phyloP scores from a whole-genome alignment of 768 basidiomycete genomes.

The Tulasnella sp. region DNA sequence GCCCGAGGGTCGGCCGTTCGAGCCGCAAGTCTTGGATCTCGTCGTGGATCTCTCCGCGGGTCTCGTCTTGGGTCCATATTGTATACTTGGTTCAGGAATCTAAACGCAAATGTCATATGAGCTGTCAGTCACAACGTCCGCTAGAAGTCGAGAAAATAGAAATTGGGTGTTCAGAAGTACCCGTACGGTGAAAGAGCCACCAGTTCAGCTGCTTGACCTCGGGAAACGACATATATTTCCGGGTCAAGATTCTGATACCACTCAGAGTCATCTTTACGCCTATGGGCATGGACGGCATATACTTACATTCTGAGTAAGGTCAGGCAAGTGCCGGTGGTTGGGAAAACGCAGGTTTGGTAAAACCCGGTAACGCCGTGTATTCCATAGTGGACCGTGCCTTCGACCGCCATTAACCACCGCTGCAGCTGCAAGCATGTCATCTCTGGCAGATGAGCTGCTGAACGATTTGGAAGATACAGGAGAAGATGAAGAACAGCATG shows the following conservation, averaged over 20 bases:
- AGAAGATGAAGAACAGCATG: conserved; percentile 57
- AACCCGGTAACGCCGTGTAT: conserved; percentile 20
- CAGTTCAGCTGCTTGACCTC: conserved; percentile 77
- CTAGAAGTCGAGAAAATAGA: background rate
- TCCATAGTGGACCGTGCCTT: conserved; percentile 19
- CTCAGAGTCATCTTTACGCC: conserved; percentile 76
- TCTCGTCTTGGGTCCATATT: conserved; percentile 57
- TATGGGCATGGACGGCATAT: background rate
- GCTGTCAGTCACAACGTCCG: background rate
- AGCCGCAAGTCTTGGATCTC: conserved; percentile 72
- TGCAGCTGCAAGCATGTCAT: conserved; percentile 41
- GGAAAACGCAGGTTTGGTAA: background rate
- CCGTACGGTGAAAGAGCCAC: conserved; percentile 79
- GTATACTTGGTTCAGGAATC: conserved; percentile 1
- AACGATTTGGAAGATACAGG: conserved; percentile 90
- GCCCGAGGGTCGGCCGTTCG: conserved; percentile 71
- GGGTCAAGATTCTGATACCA: conserved; percentile 82
- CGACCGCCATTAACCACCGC: conserved; percentile 15
- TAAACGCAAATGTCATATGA: background rate
- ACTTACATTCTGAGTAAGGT: conserved; percentile 4
- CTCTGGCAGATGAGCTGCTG: conserved; percentile 86
- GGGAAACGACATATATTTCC: conserved; percentile 43
- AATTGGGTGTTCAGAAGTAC: conserved; percentile 77
- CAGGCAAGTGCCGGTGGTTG: background rate
- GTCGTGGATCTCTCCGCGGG: conserved; percentile 59